Evolutionary conservation across 2,329 filamentous ascomycete genomes (phyloP).

Genomic region (Helotiales sp.): DNA sequence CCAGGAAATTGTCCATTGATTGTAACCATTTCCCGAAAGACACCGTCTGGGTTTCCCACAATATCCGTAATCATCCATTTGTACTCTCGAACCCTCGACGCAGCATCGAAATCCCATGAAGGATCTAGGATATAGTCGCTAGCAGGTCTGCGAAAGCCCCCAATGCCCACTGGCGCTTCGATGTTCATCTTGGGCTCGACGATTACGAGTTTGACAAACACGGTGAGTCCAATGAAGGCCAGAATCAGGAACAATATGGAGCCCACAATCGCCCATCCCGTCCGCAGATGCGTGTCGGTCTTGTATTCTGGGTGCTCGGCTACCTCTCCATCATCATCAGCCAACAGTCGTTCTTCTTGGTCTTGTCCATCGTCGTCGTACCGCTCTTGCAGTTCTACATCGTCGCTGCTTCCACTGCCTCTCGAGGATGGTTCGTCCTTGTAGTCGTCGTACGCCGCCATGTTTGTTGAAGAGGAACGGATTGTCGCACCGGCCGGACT

Average conservation of each 20-base stretch:
- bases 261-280: constrained; percentile 28
- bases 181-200: constrained; percentile 8
- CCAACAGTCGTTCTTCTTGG: constrained; percentile 28
- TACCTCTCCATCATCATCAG: constrained; percentile 20
- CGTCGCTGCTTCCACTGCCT: constrained; percentile 20
- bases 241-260: constrained; percentile 23
- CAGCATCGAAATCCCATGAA: constrained; percentile 54
- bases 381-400: constrained; percentile 31
- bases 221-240: constrained; percentile 24
- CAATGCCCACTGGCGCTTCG: constrained; percentile 17
- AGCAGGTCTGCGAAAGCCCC: constrained; percentile 34
- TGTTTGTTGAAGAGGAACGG: constrained; percentile 4
- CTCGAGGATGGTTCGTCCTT: constrained; percentile 15
- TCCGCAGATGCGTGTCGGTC: constrained; percentile 33
- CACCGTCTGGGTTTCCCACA: constrained; percentile 59
- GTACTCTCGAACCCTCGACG: constrained; percentile 54
- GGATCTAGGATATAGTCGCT: constrained; percentile 58
- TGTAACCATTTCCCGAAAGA: constrained; percentile 59
- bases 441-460: constrained; percentile 24
- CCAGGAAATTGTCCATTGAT: constrained; percentile 75
- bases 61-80: constrained; percentile 61
- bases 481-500: background rate
- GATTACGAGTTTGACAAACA: constrained; percentile 29
- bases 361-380: constrained; percentile 21
- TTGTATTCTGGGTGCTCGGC: constrained; percentile 22